A percentile compares a stretch with the other conserved stretches of the same genome.
phyloP scores from a whole-genome alignment of 2,329 filamentous ascomycete genomes.

The Arthrobotrys pseudoclavata region DNA sequence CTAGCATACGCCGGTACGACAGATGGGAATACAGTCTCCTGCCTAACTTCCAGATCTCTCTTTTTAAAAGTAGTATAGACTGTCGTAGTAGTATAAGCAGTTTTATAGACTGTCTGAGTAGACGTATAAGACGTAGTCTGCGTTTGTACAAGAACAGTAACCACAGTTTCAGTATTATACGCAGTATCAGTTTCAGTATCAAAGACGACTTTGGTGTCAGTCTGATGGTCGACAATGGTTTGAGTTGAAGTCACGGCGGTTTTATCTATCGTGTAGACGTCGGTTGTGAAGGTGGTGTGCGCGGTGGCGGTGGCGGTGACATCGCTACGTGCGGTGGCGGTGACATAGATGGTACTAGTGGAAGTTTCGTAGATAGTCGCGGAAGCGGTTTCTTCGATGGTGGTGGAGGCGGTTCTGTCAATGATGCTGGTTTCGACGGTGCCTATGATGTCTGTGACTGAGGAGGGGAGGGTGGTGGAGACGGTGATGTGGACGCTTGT shows the following conservation, averaged over 20 bases:
- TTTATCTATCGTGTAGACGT: slow-evolving; percentile 3
- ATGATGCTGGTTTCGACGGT: slow-evolving; percentile 17
- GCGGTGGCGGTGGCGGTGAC: slow-evolving; percentile 13
- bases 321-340: slow-evolving; percentile 21
- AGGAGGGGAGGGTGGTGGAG: background rate
- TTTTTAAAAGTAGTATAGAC: slow-evolving; percentile 5
- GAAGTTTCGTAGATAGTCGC: slow-evolving; percentile 24
- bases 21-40: slow-evolving; percentile 8
- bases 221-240: slow-evolving; percentile 4
- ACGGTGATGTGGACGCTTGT: background rate
- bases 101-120: background rate
- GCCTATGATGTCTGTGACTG: background rate
- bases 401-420: slow-evolving; percentile 20
- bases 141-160: background rate
- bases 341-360: slow-evolving; percentile 17
- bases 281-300: slow-evolving; percentile 14
- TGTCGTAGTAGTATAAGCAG: background rate
- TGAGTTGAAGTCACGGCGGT: slow-evolving; percentile 19
- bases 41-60: background rate
- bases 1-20: slow-evolving; percentile 22
- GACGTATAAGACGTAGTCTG: background rate
- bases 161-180: slow-evolving; percentile 7
- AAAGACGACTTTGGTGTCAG: background rate
- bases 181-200: background rate
- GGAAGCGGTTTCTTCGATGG: slow-evolving; percentile 24